phyloP scores from a whole-genome alignment of 176 grass and related monocot species.

The Ananas comosus region DNA sequence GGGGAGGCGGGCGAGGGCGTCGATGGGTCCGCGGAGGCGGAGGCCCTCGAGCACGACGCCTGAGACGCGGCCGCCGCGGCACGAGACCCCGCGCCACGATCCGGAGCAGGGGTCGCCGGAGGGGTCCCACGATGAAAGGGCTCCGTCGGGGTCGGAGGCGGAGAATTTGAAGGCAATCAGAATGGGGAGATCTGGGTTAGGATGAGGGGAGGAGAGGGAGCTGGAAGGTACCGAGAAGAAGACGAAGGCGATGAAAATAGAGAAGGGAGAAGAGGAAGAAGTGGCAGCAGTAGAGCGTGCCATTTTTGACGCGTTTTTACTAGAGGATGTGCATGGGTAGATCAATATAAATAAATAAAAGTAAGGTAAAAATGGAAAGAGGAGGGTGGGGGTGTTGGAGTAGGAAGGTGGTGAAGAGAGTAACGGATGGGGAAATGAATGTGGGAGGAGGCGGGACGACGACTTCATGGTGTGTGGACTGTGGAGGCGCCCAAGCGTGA shows the following conservation, averaged over 20 bases:
- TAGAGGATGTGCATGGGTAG: too few relatives aligned
- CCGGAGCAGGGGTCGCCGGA: conserved; percentile 45
- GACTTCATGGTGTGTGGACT: too few relatives aligned
- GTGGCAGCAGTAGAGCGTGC: neutral
- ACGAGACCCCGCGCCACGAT: conserved; percentile 56
- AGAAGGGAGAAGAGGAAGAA: neutral
- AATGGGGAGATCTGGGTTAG: conserved; percentile 29
- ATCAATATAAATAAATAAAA: too few relatives aligned
- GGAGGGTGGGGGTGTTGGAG: neutral
- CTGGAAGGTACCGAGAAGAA: conserved; percentile 14
- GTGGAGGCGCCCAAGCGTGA: too few relatives aligned
- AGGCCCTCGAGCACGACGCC: conserved; percentile 66
- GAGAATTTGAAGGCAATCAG: conserved; percentile 69
- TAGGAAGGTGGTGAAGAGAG: neutral
- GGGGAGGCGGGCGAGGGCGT: conserved; percentile 34
- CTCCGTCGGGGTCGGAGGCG: conserved; percentile 19
- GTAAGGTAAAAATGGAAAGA: neutral
- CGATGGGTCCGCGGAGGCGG: conserved; percentile 38
- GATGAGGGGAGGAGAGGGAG: neutral
- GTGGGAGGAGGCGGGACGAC: neutral
- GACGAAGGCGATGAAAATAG: conserved; percentile 5
- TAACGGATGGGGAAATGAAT: neutral
- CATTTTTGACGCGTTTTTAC: too few relatives aligned
- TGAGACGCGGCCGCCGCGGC: conserved; percentile 29
- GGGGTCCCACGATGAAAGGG: conserved; percentile 52